Evolutionary conservation across 768 basidiomycete genomes (phyloP), one percentile per base, ranked within the genome.

Genomic region (Psilocybe sp.): DNA sequence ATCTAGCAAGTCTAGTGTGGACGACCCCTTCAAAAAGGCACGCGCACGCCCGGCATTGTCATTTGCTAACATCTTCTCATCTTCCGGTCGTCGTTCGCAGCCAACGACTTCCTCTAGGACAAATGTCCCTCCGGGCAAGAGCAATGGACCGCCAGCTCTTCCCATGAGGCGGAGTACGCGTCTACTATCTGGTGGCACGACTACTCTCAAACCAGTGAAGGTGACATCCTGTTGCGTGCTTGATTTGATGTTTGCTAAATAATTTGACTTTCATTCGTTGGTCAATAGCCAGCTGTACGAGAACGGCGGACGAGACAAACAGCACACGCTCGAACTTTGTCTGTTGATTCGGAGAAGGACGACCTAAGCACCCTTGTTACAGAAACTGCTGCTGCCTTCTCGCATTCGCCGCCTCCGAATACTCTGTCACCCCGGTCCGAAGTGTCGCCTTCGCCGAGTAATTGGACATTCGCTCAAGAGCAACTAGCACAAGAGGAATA

Each of bases 21-120:
- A 85, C 71, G 84, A 87, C 69, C 80, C 82, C 68, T 74, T 78
- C 78, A 89, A 88, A 87, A 90, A 91, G 88, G 89, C 84, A 88
- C 82, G 87, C 84, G 82, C 82, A 78, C 86, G 84, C 83, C 84
- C 84, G 85, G 85, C 83, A 79, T 79, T 87, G 80, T 84, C 80
- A 75, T 81, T 86, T 85, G 78, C 82, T 87, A 87, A 87, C 75
- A 77, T 86, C 77, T 86, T 87, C 87, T 89, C 86, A 87, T 87
- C 84, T 73, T 80, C 81, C 71, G 79, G 80, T 82, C 84, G 82
- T 80, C 78, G 78, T 81, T 81, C 81, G 71, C 85, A 88, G 85
- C 77, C 81, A 65, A 74, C 79, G 67, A 77, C 79, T 69, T 77
- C 83, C 65, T 77, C 84, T 69, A 82, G 80, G 75, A 73, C 74